phyloP scores from a whole-genome alignment of 495 filamentous ascomycete genomes.

The Xylona heveae region DNA sequence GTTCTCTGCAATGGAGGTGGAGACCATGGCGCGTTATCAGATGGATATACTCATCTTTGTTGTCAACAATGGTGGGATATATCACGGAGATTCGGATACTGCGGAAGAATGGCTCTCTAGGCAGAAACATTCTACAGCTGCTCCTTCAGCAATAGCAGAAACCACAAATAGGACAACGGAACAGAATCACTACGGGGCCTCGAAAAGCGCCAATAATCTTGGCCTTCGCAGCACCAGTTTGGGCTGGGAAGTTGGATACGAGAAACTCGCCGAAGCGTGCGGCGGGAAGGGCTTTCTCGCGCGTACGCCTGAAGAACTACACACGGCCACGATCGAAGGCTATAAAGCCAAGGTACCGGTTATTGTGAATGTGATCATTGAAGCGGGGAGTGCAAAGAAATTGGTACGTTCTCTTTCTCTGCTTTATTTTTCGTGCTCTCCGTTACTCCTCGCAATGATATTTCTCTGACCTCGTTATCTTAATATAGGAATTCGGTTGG shows the following conservation, averaged over 20 bases:
- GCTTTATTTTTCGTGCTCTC: background rate
- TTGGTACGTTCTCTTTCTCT: conserved; percentile 16
- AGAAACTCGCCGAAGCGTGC: conserved; percentile 33
- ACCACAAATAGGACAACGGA: no score
- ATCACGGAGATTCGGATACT: conserved; percentile 29
- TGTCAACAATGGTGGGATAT: conserved; percentile 43
- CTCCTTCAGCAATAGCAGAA: conserved; percentile 1
- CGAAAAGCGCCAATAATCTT: conserved; percentile 15
- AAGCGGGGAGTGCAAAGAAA: conserved; percentile 28
- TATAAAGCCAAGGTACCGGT: conserved; percentile 26
- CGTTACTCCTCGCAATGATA: background rate
- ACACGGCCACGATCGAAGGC: conserved; percentile 27
- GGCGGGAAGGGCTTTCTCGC: conserved; percentile 35
- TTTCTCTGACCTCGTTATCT: background rate
- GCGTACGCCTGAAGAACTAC: conserved; percentile 29
- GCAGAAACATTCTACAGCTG: conserved; percentile 15
- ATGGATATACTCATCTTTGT: conserved; percentile 42
- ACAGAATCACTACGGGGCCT: conserved; percentile 13
- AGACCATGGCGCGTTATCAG: conserved; percentile 39
- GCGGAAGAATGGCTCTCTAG: conserved; percentile 19
- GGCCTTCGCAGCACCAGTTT: conserved; percentile 32
- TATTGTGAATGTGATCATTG: conserved; percentile 38
- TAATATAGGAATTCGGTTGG: conserved; percentile 5
- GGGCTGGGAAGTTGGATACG: conserved; percentile 34
- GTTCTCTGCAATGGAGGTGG: conserved; percentile 40